These are phyloP conservation scores for Acanthamoeba healyi DNA, from an alignment of 208 protist genomes.

Conservation along the genomic window DNA sequence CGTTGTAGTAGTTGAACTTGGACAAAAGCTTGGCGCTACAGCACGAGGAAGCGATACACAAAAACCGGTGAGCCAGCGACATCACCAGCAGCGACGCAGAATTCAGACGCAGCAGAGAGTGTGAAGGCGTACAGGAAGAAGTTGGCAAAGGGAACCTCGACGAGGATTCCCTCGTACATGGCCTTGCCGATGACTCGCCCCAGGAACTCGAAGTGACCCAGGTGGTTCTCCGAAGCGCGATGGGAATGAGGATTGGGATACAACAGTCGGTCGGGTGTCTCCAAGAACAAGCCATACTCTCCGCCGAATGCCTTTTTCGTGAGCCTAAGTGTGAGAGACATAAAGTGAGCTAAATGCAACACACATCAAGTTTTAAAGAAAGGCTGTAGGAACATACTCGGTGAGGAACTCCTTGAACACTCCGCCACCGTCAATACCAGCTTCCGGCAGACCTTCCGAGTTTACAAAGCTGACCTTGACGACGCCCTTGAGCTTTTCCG, in stretches of 20 bases:
- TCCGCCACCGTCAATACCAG: slow-evolving; percentile 93
- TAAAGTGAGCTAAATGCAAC: not conserved
- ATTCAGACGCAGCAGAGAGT: not conserved
- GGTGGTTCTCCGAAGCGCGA: slow-evolving; percentile 79
- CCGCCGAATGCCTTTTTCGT: slow-evolving; percentile 92
- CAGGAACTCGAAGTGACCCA: slow-evolving; percentile 90
- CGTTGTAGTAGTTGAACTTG: slow-evolving; percentile 93
- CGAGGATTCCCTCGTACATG: slow-evolving; percentile 93
- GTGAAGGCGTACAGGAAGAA: slow-evolving; percentile 90
- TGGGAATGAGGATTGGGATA: slow-evolving; percentile 94
- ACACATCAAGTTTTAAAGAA: too few relatives aligned
- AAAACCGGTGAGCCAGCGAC: too few relatives aligned
- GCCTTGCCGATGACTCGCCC: slow-evolving; percentile 94
- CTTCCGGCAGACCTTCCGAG: slow-evolving; percentile 87
- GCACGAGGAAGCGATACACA: not conserved
- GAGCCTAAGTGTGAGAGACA: slow-evolving; percentile 63
- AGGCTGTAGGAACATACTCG: slow-evolving; percentile 71
- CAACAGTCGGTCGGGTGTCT: slow-evolving; percentile 90
- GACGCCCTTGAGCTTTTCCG: slow-evolving; percentile 83
- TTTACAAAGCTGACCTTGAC: slow-evolving; percentile 90
- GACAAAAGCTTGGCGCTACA: slow-evolving; percentile 86
- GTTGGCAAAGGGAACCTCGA: slow-evolving; percentile 93
- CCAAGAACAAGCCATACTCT: slow-evolving; percentile 92
- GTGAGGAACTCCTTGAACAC: slow-evolving; percentile 95
- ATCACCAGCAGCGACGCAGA: too few relatives aligned